Evolutionary conservation across 2,329 filamentous ascomycete species (phyloP), one percentile per base, ranked within the genome.

Genomic region (Mariannaea elegans): DNA sequence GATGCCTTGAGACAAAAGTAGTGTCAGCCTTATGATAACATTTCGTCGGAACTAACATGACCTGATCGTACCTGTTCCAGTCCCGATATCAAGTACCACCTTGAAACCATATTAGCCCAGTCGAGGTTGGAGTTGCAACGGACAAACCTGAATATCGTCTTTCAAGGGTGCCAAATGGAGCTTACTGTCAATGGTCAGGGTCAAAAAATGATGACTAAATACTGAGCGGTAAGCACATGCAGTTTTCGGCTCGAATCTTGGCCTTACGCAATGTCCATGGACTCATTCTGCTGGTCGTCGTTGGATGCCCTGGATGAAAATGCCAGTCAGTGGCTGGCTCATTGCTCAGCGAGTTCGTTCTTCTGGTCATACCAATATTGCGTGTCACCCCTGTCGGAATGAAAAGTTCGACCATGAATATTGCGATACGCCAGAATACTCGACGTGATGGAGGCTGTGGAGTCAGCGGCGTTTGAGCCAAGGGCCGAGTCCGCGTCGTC

Each of bases 241-340:
- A 2, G 2, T 1, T 1, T 0, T 1, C 5, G 0, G 7, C 3
- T 32, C 3, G 7, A 13, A 0, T 2, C 0, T 7, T 4, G 2
- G 0, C 7, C 61, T 38, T 0, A 66, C 63, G 66, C 64, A 14
- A 66, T 65, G 1, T 66, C 63, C 64, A 66, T 66, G 1, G 64
- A 66, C 7, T 66, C 63, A 3, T 62, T 66, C 14, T 66, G 64
- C 1, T 52, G 56, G 4, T 66, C 61, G 13, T 66, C 64, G 4
- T 66, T 66, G 0, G 64, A 54, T 0, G 61, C 64, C 63, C 63
- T 66, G 1, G 0, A 13, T 7, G 36, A 39, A 39, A 18, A 18
- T 23, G 18, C 39, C 10, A 23, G 39, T 42, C 19, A 42, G 18
- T 23, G 7, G 10, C 4, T 42, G 39, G 10, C 12, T 18, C 12